Base-by-base conservation (phyloP, 352 stramenopile species). In the Phytopythium litorale region DNA sequence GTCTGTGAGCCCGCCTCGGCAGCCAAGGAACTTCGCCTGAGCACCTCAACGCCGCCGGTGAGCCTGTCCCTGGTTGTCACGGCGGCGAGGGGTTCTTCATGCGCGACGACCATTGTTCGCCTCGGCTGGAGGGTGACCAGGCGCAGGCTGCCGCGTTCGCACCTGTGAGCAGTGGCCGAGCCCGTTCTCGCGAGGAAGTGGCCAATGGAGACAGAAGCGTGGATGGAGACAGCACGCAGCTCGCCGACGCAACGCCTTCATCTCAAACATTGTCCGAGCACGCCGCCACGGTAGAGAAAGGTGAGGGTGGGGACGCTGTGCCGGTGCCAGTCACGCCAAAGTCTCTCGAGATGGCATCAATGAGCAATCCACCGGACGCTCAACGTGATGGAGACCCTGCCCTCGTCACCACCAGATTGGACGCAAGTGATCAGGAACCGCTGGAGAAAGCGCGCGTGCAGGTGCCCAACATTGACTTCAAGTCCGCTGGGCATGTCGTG, bases 381-480 rank as follows among this genome's bases (percentile, higher is more conserved):
- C 13, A 19, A n/a, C 12, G 35, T 12, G 19, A 58, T 7, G 33
- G 30, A 19, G 52, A 58, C 32, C 33, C 11, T 11, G 52, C 43
- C n/a, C 52, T 58, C 28, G 11, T 32, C 4, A 58, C 52, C 9
- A 58, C 52, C 30, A 46, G 52, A 46, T 12, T 58, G 32, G 52
- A 46, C 11, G 11, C 33, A 11, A 58, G 33, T 13, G 52, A 58
- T 11, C n/a, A 40, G 13, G 46, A 58, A 16, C 1, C 12, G 11
- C 7, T 8, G 33, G 18, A 25, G 52, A 46, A 58, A 32, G 16
- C n/a, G 2, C 32, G 37, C 15, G 52, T 32, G 9, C 19, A 30
- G 1, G 54, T 60, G 33, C 54, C 54, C 4, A 37, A 7, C 23
- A 60, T 60, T 8, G 54, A 50, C 25, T 38, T 60, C 13, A 58